Conservation (phyloP, 768 basidiomycete genomes). For the Boletus pseudo-olivaceus region DNA sequence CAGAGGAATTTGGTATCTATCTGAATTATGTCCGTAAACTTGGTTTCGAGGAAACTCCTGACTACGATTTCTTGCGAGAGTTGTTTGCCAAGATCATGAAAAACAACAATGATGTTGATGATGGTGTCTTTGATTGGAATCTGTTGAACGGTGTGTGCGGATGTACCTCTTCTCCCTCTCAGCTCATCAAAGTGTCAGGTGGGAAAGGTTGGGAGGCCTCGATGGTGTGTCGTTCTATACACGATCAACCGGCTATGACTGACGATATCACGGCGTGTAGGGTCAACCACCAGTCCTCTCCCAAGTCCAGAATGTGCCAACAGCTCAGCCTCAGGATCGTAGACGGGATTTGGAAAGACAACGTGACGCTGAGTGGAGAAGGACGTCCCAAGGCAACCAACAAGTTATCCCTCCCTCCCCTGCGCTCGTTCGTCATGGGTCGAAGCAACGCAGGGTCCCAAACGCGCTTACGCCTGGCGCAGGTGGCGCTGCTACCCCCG, state of each 20-base stretch:
- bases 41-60: slow-evolving; percentile 98
- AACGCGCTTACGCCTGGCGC: slow-evolving; percentile 56
- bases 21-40: slow-evolving; percentile 98
- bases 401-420: slow-evolving; percentile 69
- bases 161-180: neutral
- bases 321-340: slow-evolving; percentile 51
- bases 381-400: slow-evolving; percentile 53
- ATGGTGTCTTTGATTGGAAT: slow-evolving; percentile 97
- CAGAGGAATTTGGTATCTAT: slow-evolving; percentile 98
- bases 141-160: slow-evolving; percentile 64
- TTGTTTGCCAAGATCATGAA: slow-evolving; percentile 93
- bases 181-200: slow-evolving; percentile 39
- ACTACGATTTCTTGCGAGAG: slow-evolving; percentile 97
- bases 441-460: slow-evolving; percentile 65
- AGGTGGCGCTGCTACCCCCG: slow-evolving; percentile 41
- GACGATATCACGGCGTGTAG: slow-evolving; percentile 29
- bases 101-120: slow-evolving; percentile 86
- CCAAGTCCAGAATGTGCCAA: slow-evolving; percentile 57
- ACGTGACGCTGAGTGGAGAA: slow-evolving; percentile 61
- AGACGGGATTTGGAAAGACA: slow-evolving; percentile 51
- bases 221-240: slow-evolving; percentile 46
- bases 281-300: slow-evolving; percentile 63
- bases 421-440: slow-evolving; percentile 72
- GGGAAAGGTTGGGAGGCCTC: slow-evolving; percentile 94
- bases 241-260: slow-evolving; percentile 1